Conservation (phyloP, 768 basidiomycete genomes). For the Lentinula edodes region DNA sequence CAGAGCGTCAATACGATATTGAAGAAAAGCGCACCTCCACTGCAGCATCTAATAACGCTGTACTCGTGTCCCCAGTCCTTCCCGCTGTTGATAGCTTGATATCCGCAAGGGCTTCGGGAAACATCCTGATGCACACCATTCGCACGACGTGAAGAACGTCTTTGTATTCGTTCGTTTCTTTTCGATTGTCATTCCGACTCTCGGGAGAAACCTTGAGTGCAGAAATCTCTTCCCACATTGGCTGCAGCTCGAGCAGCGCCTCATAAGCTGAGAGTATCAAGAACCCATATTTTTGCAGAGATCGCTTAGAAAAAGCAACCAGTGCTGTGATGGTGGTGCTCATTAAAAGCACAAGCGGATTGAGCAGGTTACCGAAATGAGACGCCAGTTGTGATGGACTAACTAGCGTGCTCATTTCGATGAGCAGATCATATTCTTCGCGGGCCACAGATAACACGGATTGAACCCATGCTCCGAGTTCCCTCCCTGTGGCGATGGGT, state of each 20-base stretch:
- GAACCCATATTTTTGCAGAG: constrained; percentile 74
- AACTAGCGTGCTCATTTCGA: constrained; percentile 59
- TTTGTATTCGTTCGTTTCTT: constrained; percentile 61
- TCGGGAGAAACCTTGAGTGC: constrained; percentile 37
- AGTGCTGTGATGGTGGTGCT: constrained; percentile 59
- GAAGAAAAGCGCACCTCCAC: constrained; percentile 17
- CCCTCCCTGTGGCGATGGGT: constrained; percentile 58
- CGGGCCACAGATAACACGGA: constrained; percentile 57
- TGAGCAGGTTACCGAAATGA: constrained; percentile 57
- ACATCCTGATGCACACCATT: constrained; percentile 70
- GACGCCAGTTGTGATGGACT: constrained; percentile 43
- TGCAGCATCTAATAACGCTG: constrained; percentile 34
- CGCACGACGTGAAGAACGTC: constrained; percentile 63
- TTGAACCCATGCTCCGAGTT: constrained; percentile 69
- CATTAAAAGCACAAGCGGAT: constrained; percentile 63
- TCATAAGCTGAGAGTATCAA: constrained; percentile 72
- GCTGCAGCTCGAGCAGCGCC: constrained; percentile 48
- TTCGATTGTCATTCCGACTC: constrained; percentile 26
- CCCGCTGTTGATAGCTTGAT: constrained; percentile 48
- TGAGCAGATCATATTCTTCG: constrained; percentile 65
- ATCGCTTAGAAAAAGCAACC: constrained; percentile 63
- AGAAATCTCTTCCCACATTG: constrained; percentile 64
- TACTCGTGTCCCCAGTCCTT: constrained; percentile 55
- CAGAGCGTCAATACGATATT: constrained; percentile 51
- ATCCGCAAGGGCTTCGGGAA: constrained; percentile 80